phyloP scores from a whole-genome alignment of 495 filamentous ascomycete species.

The Lasiosphaeriaceae sp. region DNA sequence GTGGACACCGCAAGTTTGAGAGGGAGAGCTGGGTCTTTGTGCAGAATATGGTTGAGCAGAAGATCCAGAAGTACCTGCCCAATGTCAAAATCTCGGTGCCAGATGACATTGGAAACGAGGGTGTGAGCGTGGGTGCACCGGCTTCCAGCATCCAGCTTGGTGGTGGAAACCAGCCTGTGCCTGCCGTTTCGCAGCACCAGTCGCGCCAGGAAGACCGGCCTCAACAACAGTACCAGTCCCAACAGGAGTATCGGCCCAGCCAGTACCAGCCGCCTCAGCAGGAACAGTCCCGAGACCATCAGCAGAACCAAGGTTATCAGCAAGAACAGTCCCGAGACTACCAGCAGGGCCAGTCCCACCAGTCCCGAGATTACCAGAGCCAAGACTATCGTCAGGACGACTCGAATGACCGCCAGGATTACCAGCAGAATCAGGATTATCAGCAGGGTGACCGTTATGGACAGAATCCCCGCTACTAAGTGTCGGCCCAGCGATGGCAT shows the following conservation, averaged over 20 bases:
- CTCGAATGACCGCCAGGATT: no score
- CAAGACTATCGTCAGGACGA: background rate
- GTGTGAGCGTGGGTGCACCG: slow-evolving; percentile 26
- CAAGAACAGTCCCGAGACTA: no score
- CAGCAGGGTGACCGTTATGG: slow-evolving; percentile 7
- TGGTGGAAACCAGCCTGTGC: slow-evolving; percentile 21
- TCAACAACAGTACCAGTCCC: slow-evolving; percentile 8
- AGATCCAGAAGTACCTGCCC: slow-evolving; percentile 34
- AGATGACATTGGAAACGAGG: slow-evolving; percentile 34
- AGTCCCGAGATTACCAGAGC: background rate
- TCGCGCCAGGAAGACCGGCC: slow-evolving; percentile 15
- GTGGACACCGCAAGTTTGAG: slow-evolving; percentile 36
- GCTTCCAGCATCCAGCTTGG: slow-evolving; percentile 22
- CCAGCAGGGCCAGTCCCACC: background rate
- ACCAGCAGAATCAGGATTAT: slow-evolving; percentile 13
- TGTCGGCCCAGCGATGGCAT: no score
- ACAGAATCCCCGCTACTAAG: slow-evolving; percentile 15
- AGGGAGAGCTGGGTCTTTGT: slow-evolving; percentile 34
- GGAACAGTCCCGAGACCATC: background rate
- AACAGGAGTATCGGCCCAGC: no score
- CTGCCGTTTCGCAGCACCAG: slow-evolving; percentile 12
- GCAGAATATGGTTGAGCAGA: slow-evolving; percentile 32
- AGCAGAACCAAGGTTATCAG: background rate
- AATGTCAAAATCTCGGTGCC: slow-evolving; percentile 34
- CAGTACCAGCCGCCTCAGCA: background rate